phyloP scores from a whole-genome alignment of 2,329 filamentous ascomycete species.

The Coniochaeta pulveracea region DNA sequence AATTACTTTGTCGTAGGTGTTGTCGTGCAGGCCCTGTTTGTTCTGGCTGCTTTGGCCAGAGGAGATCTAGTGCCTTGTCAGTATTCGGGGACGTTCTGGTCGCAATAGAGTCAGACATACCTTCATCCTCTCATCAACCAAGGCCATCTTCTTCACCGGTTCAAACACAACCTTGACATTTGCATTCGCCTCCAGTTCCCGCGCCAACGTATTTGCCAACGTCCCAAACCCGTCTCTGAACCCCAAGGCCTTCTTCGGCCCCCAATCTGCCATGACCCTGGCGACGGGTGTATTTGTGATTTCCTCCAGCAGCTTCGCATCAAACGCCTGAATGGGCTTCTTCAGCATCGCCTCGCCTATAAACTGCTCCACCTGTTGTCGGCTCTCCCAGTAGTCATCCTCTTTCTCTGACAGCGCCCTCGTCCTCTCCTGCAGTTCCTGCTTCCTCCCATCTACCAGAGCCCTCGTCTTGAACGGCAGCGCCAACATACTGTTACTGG shows the following conservation, averaged over 20 bases:
- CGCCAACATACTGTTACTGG: constrained; percentile 46
- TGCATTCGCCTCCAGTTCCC: constrained; percentile 32
- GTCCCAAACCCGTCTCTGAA: constrained; percentile 52
- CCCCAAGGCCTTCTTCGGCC: constrained; percentile 7
- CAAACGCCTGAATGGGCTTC: background rate
- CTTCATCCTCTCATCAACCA: constrained; percentile 26
- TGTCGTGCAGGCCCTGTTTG: background rate
- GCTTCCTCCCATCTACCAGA: background rate
- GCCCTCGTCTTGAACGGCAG: constrained; percentile 30
- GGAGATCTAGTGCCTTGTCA: too few species aligned
- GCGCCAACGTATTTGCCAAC: constrained; percentile 42
- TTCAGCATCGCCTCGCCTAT: too few species aligned
- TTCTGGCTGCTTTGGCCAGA: too few species aligned
- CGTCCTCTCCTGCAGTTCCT: too few species aligned
- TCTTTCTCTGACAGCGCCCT: too few species aligned
- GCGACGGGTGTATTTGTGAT: too few species aligned
- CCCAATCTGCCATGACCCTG: too few species aligned
- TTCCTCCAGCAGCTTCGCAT: constrained; percentile 8
- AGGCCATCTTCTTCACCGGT: constrained; percentile 34
- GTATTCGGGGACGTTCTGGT: too few species aligned
- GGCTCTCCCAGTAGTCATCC: too few species aligned
- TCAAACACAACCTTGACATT: constrained; percentile 49
- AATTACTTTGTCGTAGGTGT: constrained; percentile 44
- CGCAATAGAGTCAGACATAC: constrained; percentile 26
- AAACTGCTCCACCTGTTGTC: too few species aligned